Evolutionary conservation across 1,284 basidiomycete genomes (phyloP).

Genomic region (Tilletiaria anomala): DNA sequence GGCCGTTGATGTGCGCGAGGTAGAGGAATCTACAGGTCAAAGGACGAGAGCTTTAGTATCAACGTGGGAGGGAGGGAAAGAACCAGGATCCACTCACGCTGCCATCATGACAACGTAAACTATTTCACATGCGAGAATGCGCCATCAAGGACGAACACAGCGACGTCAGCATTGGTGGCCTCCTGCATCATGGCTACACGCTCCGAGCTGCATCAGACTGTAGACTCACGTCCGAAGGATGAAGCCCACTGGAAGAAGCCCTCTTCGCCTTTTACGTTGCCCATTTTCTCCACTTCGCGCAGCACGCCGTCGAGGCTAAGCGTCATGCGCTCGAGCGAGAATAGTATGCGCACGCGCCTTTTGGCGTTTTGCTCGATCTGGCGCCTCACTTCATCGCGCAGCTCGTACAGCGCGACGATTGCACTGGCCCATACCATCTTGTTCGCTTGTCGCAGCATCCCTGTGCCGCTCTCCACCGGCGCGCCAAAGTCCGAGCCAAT

Average conservation of each 20-base stretch:
- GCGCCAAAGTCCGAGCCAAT: slow-evolving; percentile 20
- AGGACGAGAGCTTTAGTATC: too few species aligned
- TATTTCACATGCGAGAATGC: too few species aligned
- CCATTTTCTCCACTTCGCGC: slow-evolving; percentile 12
- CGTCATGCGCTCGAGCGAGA: slow-evolving; percentile 15
- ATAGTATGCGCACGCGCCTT: slow-evolving; percentile 8
- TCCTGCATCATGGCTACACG: too few species aligned
- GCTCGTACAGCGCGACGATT: slow-evolving; percentile 8
- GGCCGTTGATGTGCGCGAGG: too few species aligned
- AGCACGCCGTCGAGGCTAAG: slow-evolving; percentile 12
- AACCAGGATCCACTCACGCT: too few species aligned
- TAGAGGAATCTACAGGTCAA: too few species aligned
- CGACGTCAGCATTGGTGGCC: too few species aligned
- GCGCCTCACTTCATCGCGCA: slow-evolving; percentile 3
- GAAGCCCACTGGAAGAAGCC: slow-evolving; percentile 20
- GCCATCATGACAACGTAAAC: too few species aligned
- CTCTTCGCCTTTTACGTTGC: slow-evolving; percentile 14
- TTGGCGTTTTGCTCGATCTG: slow-evolving; percentile 6
- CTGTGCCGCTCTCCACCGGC: slow-evolving; percentile 11
- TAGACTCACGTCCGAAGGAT: slow-evolving; percentile 6
- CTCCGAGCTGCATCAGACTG: too few species aligned
- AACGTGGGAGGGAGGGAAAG: too few species aligned
- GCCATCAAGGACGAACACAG: too few species aligned
- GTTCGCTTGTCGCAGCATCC: slow-evolving; percentile 14
- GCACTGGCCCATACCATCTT: slow-evolving; percentile 16